Percentiles rank a stretch among this genome's conserved stretches.
Evolutionary conservation across 2,329 filamentous ascomycete genomes (phyloP).

Genomic region (Scedosporium boydii): DNA sequence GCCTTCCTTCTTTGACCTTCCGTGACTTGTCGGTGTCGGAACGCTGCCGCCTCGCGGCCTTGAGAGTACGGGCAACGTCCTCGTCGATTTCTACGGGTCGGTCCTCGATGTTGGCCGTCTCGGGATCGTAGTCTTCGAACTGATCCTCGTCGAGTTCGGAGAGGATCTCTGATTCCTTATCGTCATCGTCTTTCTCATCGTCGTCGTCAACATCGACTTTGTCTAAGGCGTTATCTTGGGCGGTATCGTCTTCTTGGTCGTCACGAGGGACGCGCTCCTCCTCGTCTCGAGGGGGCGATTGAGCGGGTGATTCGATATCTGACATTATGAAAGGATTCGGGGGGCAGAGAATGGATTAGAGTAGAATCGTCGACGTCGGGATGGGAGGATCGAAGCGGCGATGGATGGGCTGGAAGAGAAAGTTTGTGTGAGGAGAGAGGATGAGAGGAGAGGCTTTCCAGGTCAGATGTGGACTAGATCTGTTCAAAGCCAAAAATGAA

Average conservation of each 20-base stretch:
- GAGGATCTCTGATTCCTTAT: conserved; percentile 49
- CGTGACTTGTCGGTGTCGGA: conserved; percentile 40
- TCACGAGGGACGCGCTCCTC: conserved; percentile 9
- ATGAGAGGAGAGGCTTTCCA: neutral
- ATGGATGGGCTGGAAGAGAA: neutral
- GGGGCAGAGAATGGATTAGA: neutral
- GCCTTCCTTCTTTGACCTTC: conserved; percentile 66
- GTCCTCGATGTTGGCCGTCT: conserved; percentile 53
- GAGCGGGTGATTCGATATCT: conserved; percentile 32
- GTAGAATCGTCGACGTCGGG: neutral
- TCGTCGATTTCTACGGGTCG: conserved; percentile 59
- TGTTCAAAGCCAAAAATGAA: too few species aligned
- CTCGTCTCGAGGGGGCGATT: conserved; percentile 20
- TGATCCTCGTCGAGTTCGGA: conserved; percentile 63
- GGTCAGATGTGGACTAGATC: too few species aligned
- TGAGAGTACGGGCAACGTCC: conserved; percentile 52
- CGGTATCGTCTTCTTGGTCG: conserved; percentile 29
- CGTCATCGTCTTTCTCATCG: conserved; percentile 24
- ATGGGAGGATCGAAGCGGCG: neutral
- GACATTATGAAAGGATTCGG: conserved; percentile 27
- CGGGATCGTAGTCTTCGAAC: conserved; percentile 60
- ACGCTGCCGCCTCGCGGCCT: conserved; percentile 57
- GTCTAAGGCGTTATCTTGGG: conserved; percentile 24
- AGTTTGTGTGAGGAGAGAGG: neutral
- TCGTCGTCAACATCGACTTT: conserved; percentile 15